Conservation (phyloP, 495 filamentous ascomycete species). For the Articulospora tetracladia region DNA sequence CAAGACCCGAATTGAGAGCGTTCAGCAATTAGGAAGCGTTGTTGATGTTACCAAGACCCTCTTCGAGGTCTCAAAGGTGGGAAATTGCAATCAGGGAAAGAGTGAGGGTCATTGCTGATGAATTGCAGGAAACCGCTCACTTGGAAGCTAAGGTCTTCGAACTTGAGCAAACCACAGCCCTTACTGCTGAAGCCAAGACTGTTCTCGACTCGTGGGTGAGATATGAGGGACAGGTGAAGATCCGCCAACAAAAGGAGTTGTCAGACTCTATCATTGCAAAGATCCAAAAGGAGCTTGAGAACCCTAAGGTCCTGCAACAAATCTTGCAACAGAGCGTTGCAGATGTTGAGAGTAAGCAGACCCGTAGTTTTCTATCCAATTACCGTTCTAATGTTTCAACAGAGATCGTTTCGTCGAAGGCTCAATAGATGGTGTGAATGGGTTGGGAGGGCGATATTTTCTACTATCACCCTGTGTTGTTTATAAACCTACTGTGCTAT, state of each 20-base stretch:
- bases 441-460: slow-evolving; percentile 35
- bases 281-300: slow-evolving; percentile 97
- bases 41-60: slow-evolving; percentile 94
- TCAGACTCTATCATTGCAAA: slow-evolving; percentile 89
- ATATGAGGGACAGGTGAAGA: slow-evolving; percentile 98
- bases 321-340: slow-evolving; percentile 92
- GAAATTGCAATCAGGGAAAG: background rate
- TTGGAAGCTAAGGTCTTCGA: slow-evolving; percentile 95
- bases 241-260: slow-evolving; percentile 94
- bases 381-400: slow-evolving; percentile 16
- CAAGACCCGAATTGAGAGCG: slow-evolving; percentile 85
- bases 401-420: slow-evolving; percentile 52
- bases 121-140: slow-evolving; percentile 84
- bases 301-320: slow-evolving; percentile 89
- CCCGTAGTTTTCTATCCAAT: background rate
- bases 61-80: slow-evolving; percentile 96
- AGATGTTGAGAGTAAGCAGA: slow-evolving; percentile 90
- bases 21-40: slow-evolving; percentile 87
- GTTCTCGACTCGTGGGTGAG: slow-evolving; percentile 98
- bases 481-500: slow-evolving; percentile 42
- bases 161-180: slow-evolving; percentile 89
- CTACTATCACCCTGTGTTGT: slow-evolving; percentile 34
- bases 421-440: slow-evolving; percentile 44
- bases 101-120: slow-evolving; percentile 8
- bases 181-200: slow-evolving; percentile 86